Evolutionary conservation across 75 land plant genomes (phyloP).

Genomic region (Selaginella tamariscina): DNA sequence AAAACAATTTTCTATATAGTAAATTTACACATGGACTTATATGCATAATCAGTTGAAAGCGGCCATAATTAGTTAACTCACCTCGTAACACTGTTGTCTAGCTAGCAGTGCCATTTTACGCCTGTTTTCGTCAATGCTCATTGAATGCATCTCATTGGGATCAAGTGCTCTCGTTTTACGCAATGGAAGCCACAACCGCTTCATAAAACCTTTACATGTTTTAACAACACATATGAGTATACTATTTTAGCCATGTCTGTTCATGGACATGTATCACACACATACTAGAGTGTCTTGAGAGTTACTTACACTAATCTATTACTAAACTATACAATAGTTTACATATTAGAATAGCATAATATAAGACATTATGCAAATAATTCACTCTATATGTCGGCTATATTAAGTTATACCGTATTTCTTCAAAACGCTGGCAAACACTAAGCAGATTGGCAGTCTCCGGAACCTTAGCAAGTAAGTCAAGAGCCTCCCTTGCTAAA

Average conservation of each 20-base stretch:
- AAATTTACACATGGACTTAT: too few relatives aligned
- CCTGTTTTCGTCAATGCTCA: conserved; percentile 49
- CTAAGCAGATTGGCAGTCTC: conserved; percentile 78
- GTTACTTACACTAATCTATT: neutral
- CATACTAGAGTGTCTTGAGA: neutral
- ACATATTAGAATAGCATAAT: too few relatives aligned
- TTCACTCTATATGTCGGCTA: neutral
- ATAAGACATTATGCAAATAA: neutral
- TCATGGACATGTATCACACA: neutral
- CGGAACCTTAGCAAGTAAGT: conserved; percentile 55
- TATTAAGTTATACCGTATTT: conserved; percentile 46
- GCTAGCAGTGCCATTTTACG: conserved; percentile 45
- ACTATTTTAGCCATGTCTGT: too few relatives aligned
- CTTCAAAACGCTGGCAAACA: conserved; percentile 96
- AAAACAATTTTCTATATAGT: too few relatives aligned
- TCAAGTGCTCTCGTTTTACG: conserved; percentile 88
- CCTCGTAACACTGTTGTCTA: conserved; percentile 75
- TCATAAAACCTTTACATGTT: conserved; percentile 69
- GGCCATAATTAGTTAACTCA: too few relatives aligned
- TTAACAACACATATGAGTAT: too few relatives aligned
- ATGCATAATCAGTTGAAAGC: too few relatives aligned
- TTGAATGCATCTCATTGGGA: conserved; percentile 41
- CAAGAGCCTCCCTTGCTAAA: conserved; percentile 81
- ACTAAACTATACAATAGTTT: neutral
- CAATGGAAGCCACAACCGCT: conserved; percentile 86